Conservation (phyloP, 305 asterid genomes). For the Stenogyne calaminthoides region DNA sequence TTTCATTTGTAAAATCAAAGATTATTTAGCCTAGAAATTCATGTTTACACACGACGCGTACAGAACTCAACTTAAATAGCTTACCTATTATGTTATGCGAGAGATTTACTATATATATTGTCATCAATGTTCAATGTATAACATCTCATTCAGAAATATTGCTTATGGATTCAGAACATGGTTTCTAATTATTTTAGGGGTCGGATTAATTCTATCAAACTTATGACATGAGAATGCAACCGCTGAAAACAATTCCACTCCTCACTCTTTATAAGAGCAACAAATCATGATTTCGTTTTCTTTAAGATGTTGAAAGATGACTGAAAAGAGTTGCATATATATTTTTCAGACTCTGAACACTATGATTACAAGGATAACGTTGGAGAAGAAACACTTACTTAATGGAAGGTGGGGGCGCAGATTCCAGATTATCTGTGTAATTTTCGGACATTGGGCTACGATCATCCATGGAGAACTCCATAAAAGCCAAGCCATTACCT, state of each 20-base stretch:
- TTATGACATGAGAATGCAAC: not conserved
- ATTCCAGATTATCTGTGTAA: constrained; percentile 78
- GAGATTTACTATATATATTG: no score
- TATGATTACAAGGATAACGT: no score
- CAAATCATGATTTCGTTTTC: not conserved
- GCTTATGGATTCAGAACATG: not conserved
- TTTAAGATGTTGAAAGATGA: not conserved
- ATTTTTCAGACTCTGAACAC: no score
- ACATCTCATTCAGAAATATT: not conserved
- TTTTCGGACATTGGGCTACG: constrained; percentile 95
- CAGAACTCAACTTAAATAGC: no score
- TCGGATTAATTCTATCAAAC: not conserved
- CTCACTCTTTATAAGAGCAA: not conserved
- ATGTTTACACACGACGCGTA: no score
- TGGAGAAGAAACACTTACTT: constrained; percentile 45
- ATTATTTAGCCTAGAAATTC: no score
- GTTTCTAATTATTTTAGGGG: not conserved
- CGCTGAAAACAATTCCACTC: not conserved
- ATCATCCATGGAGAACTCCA: constrained; percentile 92
- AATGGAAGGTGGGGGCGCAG: constrained; percentile 66
- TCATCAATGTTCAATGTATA: no score
- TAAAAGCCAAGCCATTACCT: constrained; percentile 88
- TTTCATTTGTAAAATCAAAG: no score
- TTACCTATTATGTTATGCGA: no score
- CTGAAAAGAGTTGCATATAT: not conserved